A percentile compares a stretch with the other conserved stretches of the same genome.
phyloP scores from a whole-genome alignment of 2,329 filamentous ascomycete species.

The Fonsecaea monophora region DNA sequence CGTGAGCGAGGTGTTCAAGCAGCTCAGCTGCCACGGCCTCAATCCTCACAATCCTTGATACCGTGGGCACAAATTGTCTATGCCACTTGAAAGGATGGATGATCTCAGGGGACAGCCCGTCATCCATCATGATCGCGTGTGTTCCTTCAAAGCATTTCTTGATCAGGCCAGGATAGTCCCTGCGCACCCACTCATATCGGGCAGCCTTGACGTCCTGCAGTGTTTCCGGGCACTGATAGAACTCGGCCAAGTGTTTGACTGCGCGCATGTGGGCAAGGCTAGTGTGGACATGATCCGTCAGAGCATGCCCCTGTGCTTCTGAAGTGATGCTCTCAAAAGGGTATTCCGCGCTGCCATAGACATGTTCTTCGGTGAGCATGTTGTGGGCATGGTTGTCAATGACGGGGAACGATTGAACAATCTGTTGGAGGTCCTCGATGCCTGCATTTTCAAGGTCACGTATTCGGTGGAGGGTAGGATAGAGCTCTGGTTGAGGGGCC shows the following conservation, averaged over 20 bases:
- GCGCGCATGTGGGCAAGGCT: conserved; percentile 74
- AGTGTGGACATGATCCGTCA: conserved; percentile 63
- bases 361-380: conserved; percentile 46
- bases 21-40: conserved; percentile 73
- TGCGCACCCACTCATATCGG: conserved; percentile 55
- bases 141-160: conserved; percentile 72
- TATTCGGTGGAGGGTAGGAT: conserved; percentile 42
- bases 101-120: conserved; percentile 67
- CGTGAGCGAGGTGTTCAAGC: conserved; percentile 58
- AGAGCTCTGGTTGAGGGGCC: conserved; percentile 41
- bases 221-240: conserved; percentile 69
- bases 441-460: conserved; percentile 36
- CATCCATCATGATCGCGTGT: conserved; percentile 78
- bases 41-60: conserved; percentile 76
- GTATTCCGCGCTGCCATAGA: conserved; percentile 43
- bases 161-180: conserved; percentile 64
- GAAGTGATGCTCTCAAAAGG: conserved; percentile 70
- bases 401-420: conserved; percentile 51
- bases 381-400: conserved; percentile 59
- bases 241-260: conserved; percentile 68
- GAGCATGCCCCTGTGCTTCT: conserved; percentile 73
- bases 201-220: conserved; percentile 65
- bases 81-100: conserved; percentile 70
- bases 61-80: conserved; percentile 67
- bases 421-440: conserved; percentile 44